These are phyloP conservation scores for Cyclotella choctawhatcheeana DNA, from an alignment of 108 stramenopile genomes.

Conservation along the genomic window DNA sequence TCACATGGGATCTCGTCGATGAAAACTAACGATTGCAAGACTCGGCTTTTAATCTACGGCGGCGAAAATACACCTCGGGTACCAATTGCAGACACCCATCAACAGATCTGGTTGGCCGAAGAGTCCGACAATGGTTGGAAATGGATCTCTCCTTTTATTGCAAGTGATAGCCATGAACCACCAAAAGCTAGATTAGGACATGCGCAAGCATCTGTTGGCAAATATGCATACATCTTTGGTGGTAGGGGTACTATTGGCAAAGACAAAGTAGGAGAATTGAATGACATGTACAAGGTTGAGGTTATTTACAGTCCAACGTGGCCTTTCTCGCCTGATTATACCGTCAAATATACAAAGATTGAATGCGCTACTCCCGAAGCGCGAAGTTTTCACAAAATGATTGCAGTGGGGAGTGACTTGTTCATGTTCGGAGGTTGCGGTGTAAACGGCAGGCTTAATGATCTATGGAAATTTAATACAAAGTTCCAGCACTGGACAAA, in stretches of 20 bases:
- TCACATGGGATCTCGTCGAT: background rate
- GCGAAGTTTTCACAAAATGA: slow-evolving; percentile 71
- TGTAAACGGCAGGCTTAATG: slow-evolving; percentile 50
- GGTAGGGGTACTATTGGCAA: background rate
- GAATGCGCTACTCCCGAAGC: slow-evolving; percentile 46
- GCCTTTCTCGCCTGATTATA: background rate
- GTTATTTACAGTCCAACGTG: background rate
- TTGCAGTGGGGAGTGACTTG: slow-evolving; percentile 44
- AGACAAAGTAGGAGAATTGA: background rate
- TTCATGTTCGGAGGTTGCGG: slow-evolving; percentile 81
- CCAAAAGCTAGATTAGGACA: background rate
- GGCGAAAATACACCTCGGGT: slow-evolving; percentile 71
- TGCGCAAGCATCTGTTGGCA: background rate
- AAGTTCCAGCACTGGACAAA: slow-evolving; percentile 37
- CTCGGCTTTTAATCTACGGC: slow-evolving; percentile 56
- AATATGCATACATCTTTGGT: background rate
- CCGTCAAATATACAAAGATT: background rate
- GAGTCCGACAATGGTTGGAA: slow-evolving; percentile 23
- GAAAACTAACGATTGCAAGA: background rate
- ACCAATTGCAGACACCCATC: slow-evolving; percentile 34
- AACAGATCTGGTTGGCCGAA: slow-evolving; percentile 25
- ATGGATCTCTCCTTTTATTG: slow-evolving; percentile 50
- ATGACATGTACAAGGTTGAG: background rate
- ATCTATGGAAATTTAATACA: slow-evolving; percentile 68
- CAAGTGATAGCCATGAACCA: slow-evolving; percentile 43